Base-by-base conservation (phyloP, 192 early-diverging fungal species). In the Spizellomyces sp. region DNA sequence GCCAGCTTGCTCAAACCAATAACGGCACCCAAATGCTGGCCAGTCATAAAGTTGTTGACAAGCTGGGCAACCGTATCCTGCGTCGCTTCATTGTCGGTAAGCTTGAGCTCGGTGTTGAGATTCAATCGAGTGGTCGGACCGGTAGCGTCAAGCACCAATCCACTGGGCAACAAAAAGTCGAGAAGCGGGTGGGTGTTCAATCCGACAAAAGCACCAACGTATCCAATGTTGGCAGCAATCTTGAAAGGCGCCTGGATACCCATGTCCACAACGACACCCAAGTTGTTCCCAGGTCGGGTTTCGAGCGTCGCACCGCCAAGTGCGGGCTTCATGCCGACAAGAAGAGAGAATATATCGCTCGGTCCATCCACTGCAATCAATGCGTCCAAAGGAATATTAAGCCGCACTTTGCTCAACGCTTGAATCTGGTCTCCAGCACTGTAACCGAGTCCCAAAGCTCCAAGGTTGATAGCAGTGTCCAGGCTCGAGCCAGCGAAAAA, bases 31-130 rank as follows among this genome's bases (percentile, higher is more conserved):
- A 72, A 62, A 45, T 72, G 70, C 14, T 45, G 48, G 0, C 75
- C 76, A 9, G 43, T 58, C 12, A 77, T 43, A 45, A 78, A 69
- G 54, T 74, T 78, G 71, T 78, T 67, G 15, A 74, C 71, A 41
- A 74, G 48, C 4, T 55, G 46, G 8, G 72, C 67, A 47, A 78
- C 67, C 43, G 71, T 60, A 50, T 10, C 60, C 63, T 78, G 77
- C 41, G 71, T 73, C 8, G 46, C 67, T 21, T 64, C 71, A 19
- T 45, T 69, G 62, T 78, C 77, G 43, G 65, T 55, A 45, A 78
- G 74, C 27, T 63, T 44, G 19, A 78, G 67, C 22, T 46, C 52
- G 36, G 77, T 67, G 50, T 74, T 74, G 46, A 78, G 62, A 45
- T 72, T 72, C 17, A 72, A 36, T 9, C 45, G 52, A 10, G 69